phyloP scores from a whole-genome alignment of 2,329 filamentous ascomycete species.

The Microdochium paspali region DNA sequence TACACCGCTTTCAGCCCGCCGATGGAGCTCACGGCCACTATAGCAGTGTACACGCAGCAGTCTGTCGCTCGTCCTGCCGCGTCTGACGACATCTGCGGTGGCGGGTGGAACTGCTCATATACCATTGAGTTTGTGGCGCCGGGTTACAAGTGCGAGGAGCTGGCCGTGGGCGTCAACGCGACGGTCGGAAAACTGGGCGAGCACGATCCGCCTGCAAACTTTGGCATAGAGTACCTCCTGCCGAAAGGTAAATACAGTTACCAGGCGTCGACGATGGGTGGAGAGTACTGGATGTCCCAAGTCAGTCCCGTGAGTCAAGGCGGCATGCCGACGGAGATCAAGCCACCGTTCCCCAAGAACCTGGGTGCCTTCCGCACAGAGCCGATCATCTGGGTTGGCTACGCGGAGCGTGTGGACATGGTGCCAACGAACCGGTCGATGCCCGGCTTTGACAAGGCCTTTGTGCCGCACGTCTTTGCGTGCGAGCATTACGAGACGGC shows the following conservation, averaged over 20 bases:
- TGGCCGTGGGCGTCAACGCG: constrained; percentile 18
- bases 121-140: constrained; percentile 24
- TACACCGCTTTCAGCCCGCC: constrained; percentile 14
- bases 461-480: constrained; percentile 23
- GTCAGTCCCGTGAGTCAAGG: constrained; percentile 16
- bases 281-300: constrained; percentile 23
- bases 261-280: constrained; percentile 17
- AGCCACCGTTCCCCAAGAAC: constrained; percentile 17
- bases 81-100: constrained; percentile 23
- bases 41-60: constrained; percentile 14
- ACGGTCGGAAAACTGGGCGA: constrained; percentile 16
- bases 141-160: constrained; percentile 26
- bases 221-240: constrained; percentile 19
- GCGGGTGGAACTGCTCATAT: constrained; percentile 29
- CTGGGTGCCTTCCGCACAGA: constrained; percentile 27
- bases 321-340: constrained; percentile 16
- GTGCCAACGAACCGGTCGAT: constrained; percentile 11
- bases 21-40: constrained; percentile 15
- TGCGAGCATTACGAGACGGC: constrained; percentile 27
- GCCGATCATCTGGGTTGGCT: constrained; percentile 28
- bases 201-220: constrained; percentile 14
- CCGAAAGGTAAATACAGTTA: constrained; percentile 24
- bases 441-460: constrained; percentile 18
- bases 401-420: constrained; percentile 13
- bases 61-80: constrained; percentile 16